phyloP scores from a whole-genome alignment of 441 rosid species.

The Pelargonium fulgidum region DNA sequence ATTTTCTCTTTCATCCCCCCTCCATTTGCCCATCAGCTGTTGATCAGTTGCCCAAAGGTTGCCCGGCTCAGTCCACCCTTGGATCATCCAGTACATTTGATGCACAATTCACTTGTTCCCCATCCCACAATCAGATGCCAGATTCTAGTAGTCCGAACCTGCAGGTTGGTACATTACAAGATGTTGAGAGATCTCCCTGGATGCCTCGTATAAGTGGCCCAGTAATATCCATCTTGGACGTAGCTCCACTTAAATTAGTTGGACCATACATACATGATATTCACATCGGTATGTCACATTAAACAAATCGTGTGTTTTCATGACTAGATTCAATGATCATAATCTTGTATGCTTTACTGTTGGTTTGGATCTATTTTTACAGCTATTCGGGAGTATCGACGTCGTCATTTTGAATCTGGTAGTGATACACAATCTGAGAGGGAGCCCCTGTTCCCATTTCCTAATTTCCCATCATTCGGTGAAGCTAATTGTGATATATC shows the following conservation, averaged over 20 bases:
- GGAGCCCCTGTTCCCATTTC: slow-evolving; percentile 70
- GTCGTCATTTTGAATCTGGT: slow-evolving; percentile 47
- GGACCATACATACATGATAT: slow-evolving; percentile 58
- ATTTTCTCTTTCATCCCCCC: slow-evolving; percentile 39
- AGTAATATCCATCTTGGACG: slow-evolving; percentile 50
- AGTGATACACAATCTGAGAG: slow-evolving; percentile 46
- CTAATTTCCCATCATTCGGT: slow-evolving; percentile 28
- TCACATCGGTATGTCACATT: slow-evolving; percentile 47
- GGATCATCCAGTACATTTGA: slow-evolving; percentile 25
- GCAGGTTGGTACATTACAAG: slow-evolving; percentile 27
- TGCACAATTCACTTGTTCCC: slow-evolving; percentile 18
- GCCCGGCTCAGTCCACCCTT: slow-evolving; percentile 20
- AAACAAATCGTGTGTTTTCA: slow-evolving; percentile 1
- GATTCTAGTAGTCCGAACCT: slow-evolving; percentile 22
- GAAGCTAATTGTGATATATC: slow-evolving; percentile 33
- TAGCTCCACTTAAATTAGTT: slow-evolving; percentile 56
- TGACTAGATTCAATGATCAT: neutral
- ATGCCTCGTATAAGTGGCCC: slow-evolving; percentile 39
- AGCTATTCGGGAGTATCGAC: slow-evolving; percentile 63
- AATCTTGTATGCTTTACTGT: neutral
- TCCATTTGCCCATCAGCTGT: slow-evolving; percentile 40
- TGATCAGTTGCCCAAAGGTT: slow-evolving; percentile 28
- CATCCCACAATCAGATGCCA: slow-evolving; percentile 25
- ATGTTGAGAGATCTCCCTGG: slow-evolving; percentile 34
- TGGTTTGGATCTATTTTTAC: slow-evolving; percentile 29